A percentile compares a stretch with the other conserved stretches of the same genome.
phyloP scores from a whole-genome alignment of 106 monocot genomes.

The Platanthera guangdongensis region DNA sequence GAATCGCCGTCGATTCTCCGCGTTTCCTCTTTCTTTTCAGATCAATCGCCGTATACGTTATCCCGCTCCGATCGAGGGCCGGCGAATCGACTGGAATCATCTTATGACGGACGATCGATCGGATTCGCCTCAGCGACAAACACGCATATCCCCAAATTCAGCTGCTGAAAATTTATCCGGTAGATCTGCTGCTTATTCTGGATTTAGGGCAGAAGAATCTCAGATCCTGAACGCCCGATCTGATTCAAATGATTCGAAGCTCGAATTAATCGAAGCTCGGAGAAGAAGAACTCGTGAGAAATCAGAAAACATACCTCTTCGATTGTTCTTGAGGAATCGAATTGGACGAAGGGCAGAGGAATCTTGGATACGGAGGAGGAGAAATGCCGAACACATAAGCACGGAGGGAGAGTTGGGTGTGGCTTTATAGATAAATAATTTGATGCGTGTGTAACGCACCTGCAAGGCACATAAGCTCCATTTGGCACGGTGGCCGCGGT shows the following conservation, averaged over 20 bases:
- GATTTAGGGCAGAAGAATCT: neutral
- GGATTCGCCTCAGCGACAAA: neutral
- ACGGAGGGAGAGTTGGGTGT: neutral
- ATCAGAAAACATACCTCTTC: neutral
- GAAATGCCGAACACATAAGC: neutral
- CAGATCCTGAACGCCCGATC: neutral
- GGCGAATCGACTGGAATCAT: neutral
- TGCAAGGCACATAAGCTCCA: too few species aligned
- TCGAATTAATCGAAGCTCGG: neutral
- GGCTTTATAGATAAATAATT: neutral
- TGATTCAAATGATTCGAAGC: neutral
- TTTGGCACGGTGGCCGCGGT: too few species aligned
- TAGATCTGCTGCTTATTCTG: neutral
- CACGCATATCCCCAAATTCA: neutral
- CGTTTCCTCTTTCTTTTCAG: conserved; percentile 9
- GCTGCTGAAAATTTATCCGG: neutral
- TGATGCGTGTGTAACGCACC: too few species aligned
- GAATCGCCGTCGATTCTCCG: neutral
- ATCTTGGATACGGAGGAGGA: neutral
- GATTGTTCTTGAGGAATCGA: neutral
- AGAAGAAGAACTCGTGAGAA: neutral
- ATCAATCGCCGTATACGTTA: neutral
- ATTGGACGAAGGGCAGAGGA: neutral
- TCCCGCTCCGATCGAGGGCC: neutral
- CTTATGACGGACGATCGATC: neutral